Evolutionary conservation across 2,329 filamentous ascomycete genomes (phyloP), one percentile per base, ranked within the genome.

Genomic region (Thermoascus crustaceus): DNA sequence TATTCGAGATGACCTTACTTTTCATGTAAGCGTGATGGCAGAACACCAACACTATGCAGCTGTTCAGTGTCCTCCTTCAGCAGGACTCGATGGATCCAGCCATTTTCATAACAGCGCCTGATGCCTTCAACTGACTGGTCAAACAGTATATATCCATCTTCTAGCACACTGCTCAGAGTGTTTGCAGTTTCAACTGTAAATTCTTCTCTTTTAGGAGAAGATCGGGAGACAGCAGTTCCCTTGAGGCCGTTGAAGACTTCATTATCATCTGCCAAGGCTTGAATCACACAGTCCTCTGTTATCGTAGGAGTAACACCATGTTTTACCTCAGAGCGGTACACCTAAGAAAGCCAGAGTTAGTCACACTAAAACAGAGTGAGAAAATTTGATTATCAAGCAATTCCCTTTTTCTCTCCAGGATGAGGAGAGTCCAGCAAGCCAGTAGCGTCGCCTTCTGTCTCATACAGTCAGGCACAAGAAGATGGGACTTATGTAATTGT

Each of bases 11-110:
- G 21, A 36, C 6, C 34, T 38, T 40, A 38, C 41, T 36, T 34
- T 24, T 43, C 41, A 34, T 43, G 41, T 23, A 43, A 27, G 17
- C 41, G 32, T 26, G 38, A 40, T 17, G 38, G 41, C 24, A 43
- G 32, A 19, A 43, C 38, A 33, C 4, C 27, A 36, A 39, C 18
- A 24, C 33, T 32, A 33, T 36, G 10, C 4, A 9, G 16, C 5
- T 37, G 14, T 26, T 9, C 23, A 4, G 21, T 33, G n/a, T 24
- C n/a, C 20, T 38, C 10, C 14, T 22, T 23, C 17, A 22, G 29
- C 23, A 24, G 16, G 22, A 35, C 23, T 16, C 29, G 32, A 18
- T 41, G 39, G 31, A 41, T 29, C 39, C 39, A 38, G 11, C 35
- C 39, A 25, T 23, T 35, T 32, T 35, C 11, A 32, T 32, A 32